These are phyloP conservation scores for Aspergillus terreus DNA, from an alignment of 2,329 filamentous ascomycete species.

Conservation along the genomic window DNA sequence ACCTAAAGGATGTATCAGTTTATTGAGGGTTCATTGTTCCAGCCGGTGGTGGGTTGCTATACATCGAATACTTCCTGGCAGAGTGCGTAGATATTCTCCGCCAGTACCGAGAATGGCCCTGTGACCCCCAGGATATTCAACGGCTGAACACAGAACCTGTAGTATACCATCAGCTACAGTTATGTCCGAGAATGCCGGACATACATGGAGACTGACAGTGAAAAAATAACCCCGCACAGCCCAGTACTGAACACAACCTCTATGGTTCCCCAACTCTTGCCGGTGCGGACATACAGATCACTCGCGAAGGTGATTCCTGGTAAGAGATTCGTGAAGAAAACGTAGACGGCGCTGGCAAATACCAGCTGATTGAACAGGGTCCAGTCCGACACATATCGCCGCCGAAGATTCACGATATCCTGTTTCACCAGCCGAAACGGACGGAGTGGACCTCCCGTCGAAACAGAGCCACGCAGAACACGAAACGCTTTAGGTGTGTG, in stretches of 20 bases:
- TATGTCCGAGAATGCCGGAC: background rate
- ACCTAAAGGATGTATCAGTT: conserved; percentile 10
- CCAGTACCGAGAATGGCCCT: conserved; percentile 64
- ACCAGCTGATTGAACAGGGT: conserved; percentile 61
- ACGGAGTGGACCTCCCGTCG: conserved; percentile 42
- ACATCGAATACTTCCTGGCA: conserved; percentile 55
- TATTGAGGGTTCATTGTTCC: background rate
- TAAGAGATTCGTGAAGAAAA: conserved; percentile 65
- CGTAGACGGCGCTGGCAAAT: conserved; percentile 60
- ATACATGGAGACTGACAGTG: conserved; percentile 41
- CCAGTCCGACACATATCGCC: conserved; percentile 54
- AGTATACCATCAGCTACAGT: background rate
- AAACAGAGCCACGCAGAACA: conserved; percentile 28
- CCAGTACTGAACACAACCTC: conserved; percentile 66
- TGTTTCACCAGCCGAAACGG: conserved; percentile 53
- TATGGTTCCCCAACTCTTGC: conserved; percentile 62
- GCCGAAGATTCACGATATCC: conserved; percentile 46
- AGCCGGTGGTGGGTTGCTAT: background rate
- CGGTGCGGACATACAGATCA: conserved; percentile 61
- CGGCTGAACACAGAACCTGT: conserved; percentile 57
- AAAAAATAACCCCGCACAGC: conserved; percentile 61
- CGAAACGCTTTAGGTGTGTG: conserved; percentile 32
- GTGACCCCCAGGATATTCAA: conserved; percentile 64
- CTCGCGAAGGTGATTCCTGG: conserved; percentile 66
- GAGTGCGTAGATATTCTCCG: conserved; percentile 61